These are phyloP conservation scores for Aspergillus uvarum DNA, from an alignment of 2,329 filamentous ascomycete species.

Conservation along the genomic window DNA sequence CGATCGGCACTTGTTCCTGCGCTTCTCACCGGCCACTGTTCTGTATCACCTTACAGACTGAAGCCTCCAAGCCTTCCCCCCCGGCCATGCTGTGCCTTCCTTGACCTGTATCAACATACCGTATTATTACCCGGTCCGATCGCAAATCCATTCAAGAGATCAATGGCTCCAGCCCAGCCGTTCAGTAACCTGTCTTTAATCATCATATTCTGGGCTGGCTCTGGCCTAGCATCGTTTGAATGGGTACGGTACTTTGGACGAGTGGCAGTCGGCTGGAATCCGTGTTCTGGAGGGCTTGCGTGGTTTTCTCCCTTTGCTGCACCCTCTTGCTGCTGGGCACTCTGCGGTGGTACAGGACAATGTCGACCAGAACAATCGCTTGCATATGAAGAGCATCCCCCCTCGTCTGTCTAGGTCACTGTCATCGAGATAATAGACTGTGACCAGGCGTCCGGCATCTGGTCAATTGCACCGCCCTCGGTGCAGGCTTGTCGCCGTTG, in stretches of 20 bases:
- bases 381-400: background rate
- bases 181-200: background rate
- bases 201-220: too few species aligned
- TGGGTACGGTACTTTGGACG: background rate
- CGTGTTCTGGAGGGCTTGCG: background rate
- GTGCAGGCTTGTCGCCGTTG: background rate
- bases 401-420: background rate
- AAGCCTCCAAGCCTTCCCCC: background rate
- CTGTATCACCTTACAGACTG: background rate
- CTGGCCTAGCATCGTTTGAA: background rate
- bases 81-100: background rate
- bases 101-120: background rate
- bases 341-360: background rate
- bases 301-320: background rate
- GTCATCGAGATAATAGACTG: background rate
- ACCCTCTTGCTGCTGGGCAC: background rate
- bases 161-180: background rate
- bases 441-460: background rate
- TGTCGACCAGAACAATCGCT: background rate
- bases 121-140: background rate
- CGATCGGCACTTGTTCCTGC: constrained; percentile 12
- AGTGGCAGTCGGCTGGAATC: too few species aligned
- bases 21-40: constrained; percentile 9
- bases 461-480: background rate
- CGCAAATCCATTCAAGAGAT: background rate